A percentile compares a stretch with the other conserved stretches of the same genome.
Evolutionary conservation across 2,329 filamentous ascomycete species (phyloP).

Genomic region (Neopestalotiopsis clavispora): DNA sequence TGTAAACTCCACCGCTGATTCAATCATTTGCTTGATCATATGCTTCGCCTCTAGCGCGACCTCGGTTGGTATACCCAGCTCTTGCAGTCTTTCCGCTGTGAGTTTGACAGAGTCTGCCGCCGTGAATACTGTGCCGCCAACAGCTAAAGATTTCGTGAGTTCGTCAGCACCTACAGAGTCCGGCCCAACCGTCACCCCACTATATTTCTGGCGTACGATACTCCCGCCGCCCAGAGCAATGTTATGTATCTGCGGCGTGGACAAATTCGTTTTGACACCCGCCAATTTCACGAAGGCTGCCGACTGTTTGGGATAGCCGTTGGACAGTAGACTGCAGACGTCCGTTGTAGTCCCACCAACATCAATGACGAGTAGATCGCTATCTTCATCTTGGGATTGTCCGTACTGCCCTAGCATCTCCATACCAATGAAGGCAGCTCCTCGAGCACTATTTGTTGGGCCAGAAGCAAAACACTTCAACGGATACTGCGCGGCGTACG

Average conservation of each 20-base stretch:
- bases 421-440: slow-evolving; percentile 62
- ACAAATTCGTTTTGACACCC: slow-evolving; percentile 67
- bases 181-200: slow-evolving; percentile 56
- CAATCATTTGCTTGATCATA: slow-evolving; percentile 32
- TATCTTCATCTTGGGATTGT: slow-evolving; percentile 22
- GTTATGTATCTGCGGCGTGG: slow-evolving; percentile 61
- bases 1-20: slow-evolving; percentile 59
- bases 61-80: slow-evolving; percentile 33
- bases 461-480: slow-evolving; percentile 68
- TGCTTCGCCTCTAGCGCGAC: slow-evolving; percentile 30
- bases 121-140: slow-evolving; percentile 61
- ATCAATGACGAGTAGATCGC: slow-evolving; percentile 64
- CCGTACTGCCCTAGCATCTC: slow-evolving; percentile 21
- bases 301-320: slow-evolving; percentile 67
- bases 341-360: slow-evolving; percentile 72
- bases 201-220: slow-evolving; percentile 48
- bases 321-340: slow-evolving; percentile 63
- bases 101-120: slow-evolving; percentile 57
- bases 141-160: slow-evolving; percentile 56
- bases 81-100: slow-evolving; percentile 43
- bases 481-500: slow-evolving; percentile 58
- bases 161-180: slow-evolving; percentile 67
- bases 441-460: slow-evolving; percentile 67
- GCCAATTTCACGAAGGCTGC: slow-evolving; percentile 66
- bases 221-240: slow-evolving; percentile 66